Conservation (phyloP, 495 filamentous ascomycete genomes). For the Aspergillus coremiiformis region DNA sequence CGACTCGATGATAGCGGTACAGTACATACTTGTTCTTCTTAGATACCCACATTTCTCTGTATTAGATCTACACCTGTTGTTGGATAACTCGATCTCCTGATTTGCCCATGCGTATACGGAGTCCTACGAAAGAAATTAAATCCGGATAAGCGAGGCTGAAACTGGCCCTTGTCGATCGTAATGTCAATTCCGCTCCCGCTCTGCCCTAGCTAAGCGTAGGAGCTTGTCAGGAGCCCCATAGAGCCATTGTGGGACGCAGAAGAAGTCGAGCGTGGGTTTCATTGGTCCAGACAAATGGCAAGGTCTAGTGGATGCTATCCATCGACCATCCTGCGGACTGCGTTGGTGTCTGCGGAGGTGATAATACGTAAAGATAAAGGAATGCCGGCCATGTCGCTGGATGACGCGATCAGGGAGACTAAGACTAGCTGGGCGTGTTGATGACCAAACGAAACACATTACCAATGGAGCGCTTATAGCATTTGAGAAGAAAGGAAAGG, state of each 20-base stretch:
- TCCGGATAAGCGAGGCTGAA: conserved; percentile 4
- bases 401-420: too few species aligned
- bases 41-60: conserved; percentile 9
- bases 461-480: too few species aligned
- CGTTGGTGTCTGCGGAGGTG: neutral
- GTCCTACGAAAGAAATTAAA: too few species aligned
- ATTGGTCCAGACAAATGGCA: neutral
- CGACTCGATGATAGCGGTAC: neutral
- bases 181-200: neutral
- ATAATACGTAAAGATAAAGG: neutral
- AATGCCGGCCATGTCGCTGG: too few species aligned
- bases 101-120: too few species aligned
- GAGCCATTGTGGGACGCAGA: neutral
- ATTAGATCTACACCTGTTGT: neutral
- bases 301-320: neutral
- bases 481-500: too few species aligned
- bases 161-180: neutral
- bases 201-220: neutral
- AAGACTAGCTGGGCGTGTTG: too few species aligned
- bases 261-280: neutral
- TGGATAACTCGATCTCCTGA: neutral
- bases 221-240: neutral
- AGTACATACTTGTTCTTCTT: neutral
- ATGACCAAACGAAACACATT: too few species aligned
- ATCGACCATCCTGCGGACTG: neutral